A percentile compares a stretch with the other conserved stretches of the same genome.
Conservation (phyloP, 306 rosid genomes). For the Potentilla sterilis region DNA sequence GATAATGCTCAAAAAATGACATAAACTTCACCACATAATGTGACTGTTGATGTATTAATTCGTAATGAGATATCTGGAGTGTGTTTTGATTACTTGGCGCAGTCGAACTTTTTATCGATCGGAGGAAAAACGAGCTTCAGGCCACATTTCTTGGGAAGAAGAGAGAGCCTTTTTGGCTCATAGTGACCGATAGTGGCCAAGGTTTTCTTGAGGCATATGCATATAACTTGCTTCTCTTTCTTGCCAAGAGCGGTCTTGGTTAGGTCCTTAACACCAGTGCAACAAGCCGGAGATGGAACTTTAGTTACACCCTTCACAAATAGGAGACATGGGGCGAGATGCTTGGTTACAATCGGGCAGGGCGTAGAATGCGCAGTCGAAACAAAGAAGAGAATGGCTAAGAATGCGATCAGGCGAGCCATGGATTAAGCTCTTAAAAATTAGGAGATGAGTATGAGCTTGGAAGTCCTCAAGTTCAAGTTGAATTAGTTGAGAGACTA, state of each 20-base stretch:
- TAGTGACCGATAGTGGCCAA: background rate
- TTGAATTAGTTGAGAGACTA: background rate
- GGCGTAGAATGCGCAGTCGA: slow-evolving; percentile 14
- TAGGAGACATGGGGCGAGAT: slow-evolving; percentile 8
- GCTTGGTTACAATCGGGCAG: background rate
- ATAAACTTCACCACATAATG: background rate
- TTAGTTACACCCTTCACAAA: background rate
- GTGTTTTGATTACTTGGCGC: slow-evolving; percentile 23
- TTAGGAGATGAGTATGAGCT: background rate
- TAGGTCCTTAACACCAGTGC: slow-evolving; percentile 24
- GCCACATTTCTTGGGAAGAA: slow-evolving; percentile 24
- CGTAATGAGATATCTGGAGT: background rate
- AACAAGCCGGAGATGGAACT: slow-evolving; percentile 23
- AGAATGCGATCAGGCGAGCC: slow-evolving; percentile 6
- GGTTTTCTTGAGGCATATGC: slow-evolving; percentile 26
- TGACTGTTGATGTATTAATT: background rate
- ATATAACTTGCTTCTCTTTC: slow-evolving; percentile 15
- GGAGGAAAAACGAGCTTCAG: slow-evolving; percentile 24
- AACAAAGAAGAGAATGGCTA: slow-evolving; percentile 13
- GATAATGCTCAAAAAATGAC: background rate
- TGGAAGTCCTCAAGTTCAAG: background rate
- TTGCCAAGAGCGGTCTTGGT: background rate
- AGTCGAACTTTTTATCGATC: slow-evolving; percentile 24
- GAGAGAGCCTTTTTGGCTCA: slow-evolving; percentile 12
- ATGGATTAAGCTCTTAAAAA: slow-evolving; percentile 10